Evolutionary conservation across 2,329 filamentous ascomycete genomes (phyloP), one percentile per base, ranked within the genome.

Genomic region (Ophiobolus disseminans): DNA sequence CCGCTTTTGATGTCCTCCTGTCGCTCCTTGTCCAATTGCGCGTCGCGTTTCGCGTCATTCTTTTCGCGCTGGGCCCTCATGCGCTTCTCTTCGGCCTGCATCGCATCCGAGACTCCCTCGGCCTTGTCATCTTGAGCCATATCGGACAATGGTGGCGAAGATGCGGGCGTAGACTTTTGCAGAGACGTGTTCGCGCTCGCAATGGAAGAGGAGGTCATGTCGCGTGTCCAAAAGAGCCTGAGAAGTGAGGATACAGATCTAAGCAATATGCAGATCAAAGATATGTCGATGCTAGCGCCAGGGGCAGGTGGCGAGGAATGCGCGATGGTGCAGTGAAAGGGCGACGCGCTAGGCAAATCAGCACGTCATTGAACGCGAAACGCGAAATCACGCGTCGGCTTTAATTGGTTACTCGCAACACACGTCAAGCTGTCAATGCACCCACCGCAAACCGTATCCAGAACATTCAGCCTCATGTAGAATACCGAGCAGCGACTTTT

Each of bases 1-100:
- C 78, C 78, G 31, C 73, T 77, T 40, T 76, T 71, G 16, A 79
- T 57, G 37, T 80, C 78, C 37, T 76, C 74, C 50, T 77, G 69
- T 16, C 78, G 71, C 55, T 78, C 72, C 30, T 73, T 73, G 42
- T 74, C 75, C 48, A 80, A 55, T 57, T 75, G 58, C 25, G 69
- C 66, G 17, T 78, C 73, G 34, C 72, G 74, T 63, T 76, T 77
- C 53, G 69, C 72, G 45, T 80, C 77, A 51, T 75, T 63, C 40
- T 76, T 75, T 39, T 74, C 68, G 45, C 77, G 73, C 30, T 70
- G 65, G 35, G 62, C 50, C 16, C 68, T 70, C 74, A 80, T 78
- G 20, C 70, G 66, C 42, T 75, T 72, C 50, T 80, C 78, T 51
- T 81, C 78, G 21, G 63, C 66, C 50, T 75, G 68, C 74, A 80